Evolutionary conservation across 768 basidiomycete species (phyloP).

Genomic region (Rhizopogon rudus): DNA sequence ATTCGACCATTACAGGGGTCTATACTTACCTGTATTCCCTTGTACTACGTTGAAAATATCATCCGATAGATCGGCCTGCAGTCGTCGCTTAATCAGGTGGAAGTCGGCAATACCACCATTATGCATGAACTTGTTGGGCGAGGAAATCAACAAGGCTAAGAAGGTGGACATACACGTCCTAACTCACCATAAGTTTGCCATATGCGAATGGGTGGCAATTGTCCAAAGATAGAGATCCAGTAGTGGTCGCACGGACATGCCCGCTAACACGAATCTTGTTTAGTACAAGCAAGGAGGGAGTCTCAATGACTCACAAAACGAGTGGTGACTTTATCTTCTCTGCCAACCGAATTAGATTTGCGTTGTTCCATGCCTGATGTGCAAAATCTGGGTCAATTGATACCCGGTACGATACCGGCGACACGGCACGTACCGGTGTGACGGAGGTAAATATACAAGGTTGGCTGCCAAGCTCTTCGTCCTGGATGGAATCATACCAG

Average conservation of each 20-base stretch:
- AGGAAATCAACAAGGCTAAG: background rate
- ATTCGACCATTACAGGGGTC: background rate
- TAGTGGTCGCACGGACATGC: constrained; percentile 92
- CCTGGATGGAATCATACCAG: constrained; percentile 89
- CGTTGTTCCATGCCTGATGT: constrained; percentile 90
- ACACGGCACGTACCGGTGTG: constrained; percentile 59
- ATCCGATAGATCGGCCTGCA: constrained; percentile 77
- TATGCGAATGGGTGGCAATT: constrained; percentile 95
- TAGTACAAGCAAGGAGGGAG: background rate
- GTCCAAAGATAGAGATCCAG: constrained; percentile 85
- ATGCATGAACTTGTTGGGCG: constrained; percentile 78
- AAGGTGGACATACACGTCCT: background rate
- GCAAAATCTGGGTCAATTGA: constrained; percentile 7
- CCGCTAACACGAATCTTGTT: constrained; percentile 39
- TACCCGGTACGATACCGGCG: background rate
- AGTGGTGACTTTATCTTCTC: constrained; percentile 97
- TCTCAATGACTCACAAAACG: constrained; percentile 65
- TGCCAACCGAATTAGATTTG: constrained; percentile 87
- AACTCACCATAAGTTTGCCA: constrained; percentile 82
- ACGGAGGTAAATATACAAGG: constrained; percentile 97
- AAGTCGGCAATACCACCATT: constrained; percentile 94
- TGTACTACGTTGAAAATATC: constrained; percentile 82
- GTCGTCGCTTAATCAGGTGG: constrained; percentile 66
- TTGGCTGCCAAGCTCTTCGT: constrained; percentile 77
- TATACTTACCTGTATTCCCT: constrained; percentile 78